phyloP scores from a whole-genome alignment of 2,329 filamentous ascomycete species.

The Alternaria viburni region DNA sequence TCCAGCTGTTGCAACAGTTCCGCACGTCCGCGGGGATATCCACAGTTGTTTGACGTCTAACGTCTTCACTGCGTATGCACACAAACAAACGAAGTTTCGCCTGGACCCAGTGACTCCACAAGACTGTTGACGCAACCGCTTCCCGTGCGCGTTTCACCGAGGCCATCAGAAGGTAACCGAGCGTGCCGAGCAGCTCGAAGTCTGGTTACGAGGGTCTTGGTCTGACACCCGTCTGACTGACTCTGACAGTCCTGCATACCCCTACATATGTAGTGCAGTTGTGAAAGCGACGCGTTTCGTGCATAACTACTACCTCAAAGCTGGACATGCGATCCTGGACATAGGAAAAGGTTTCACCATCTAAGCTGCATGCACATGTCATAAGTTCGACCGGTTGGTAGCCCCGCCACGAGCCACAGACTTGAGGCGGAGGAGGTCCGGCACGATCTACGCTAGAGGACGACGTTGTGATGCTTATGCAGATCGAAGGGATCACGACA shows the following conservation, averaged over 20 bases:
- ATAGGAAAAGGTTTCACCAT: background rate
- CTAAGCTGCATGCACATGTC: conserved; percentile 1
- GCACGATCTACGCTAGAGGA: conserved; percentile 7
- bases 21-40: background rate
- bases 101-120: background rate
- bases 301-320: background rate
- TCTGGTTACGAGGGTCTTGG: conserved; percentile 3
- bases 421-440: conserved; percentile 5
- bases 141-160: conserved; percentile 6
- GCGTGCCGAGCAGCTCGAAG: background rate
- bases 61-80: conserved; percentile 7
- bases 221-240: conserved; percentile 11
- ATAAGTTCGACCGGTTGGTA: conserved; percentile 1
- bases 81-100: conserved; percentile 8
- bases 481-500: background rate
- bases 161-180: background rate
- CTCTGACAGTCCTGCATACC: conserved; percentile 9
- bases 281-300: conserved; percentile 8
- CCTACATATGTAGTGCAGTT: conserved; percentile 3
- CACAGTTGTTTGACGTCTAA: conserved; percentile 6
- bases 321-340: conserved; percentile 2
- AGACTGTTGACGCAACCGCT: conserved; percentile 5
- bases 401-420: conserved; percentile 1
- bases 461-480: conserved; percentile 9
- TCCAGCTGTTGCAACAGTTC: conserved; percentile 4